These are phyloP conservation scores for Trichoderma sp. DNA, from an alignment of 2,329 filamentous ascomycete species.

Conservation along the genomic window DNA sequence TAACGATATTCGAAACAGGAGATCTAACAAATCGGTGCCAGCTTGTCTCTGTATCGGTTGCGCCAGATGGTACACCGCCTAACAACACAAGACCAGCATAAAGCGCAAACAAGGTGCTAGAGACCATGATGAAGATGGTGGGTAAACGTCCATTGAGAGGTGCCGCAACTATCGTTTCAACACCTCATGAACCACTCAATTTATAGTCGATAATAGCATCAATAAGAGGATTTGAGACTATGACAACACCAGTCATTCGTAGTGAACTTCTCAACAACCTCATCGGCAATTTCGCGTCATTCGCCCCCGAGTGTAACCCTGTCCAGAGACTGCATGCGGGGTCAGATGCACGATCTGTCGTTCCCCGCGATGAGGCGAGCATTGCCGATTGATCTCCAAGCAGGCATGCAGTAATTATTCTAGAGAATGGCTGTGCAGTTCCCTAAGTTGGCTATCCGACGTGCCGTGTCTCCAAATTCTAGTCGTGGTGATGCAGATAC, in stretches of 20 bases:
- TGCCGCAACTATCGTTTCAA: neutral
- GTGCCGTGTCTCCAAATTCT: neutral
- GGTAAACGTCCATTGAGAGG: neutral
- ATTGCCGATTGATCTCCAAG: neutral
- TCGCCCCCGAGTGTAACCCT: constrained; percentile 11
- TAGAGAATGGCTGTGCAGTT: neutral
- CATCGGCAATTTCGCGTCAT: constrained; percentile 9
- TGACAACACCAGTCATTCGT: too few species aligned
- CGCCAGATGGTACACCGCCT: neutral
- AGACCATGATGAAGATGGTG: neutral
- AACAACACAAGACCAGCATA: neutral
- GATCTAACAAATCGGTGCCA: constrained; percentile 4
- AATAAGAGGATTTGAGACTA: neutral
- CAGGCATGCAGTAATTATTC: neutral
- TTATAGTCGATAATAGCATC: neutral
- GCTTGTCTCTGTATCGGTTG: neutral
- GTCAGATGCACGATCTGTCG: neutral
- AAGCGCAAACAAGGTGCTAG: neutral
- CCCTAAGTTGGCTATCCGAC: neutral
- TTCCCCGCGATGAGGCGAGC: neutral
- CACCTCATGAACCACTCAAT: neutral
- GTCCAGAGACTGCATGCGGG: neutral
- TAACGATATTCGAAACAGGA: neutral
- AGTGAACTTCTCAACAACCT: neutral
- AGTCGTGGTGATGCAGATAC: neutral